phyloP scores from a whole-genome alignment of 108 stramenopile species.

The Conticribra weissflogii region DNA sequence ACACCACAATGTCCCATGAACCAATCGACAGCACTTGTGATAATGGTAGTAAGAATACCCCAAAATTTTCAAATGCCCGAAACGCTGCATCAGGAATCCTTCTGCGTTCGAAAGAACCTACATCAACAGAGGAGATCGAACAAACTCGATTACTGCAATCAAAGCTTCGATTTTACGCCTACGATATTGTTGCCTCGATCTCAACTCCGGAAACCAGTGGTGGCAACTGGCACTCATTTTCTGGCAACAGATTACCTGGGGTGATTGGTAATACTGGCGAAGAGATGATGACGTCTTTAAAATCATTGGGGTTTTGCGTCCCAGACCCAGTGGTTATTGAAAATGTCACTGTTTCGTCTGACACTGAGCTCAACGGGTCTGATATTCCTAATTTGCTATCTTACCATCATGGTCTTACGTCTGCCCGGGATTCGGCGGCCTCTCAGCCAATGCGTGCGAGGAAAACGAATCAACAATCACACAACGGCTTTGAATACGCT shows the following conservation, averaged over 20 bases:
- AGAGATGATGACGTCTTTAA: slow-evolving; percentile 47
- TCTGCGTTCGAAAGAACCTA: slow-evolving; percentile 66
- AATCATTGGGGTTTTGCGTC: slow-evolving; percentile 64
- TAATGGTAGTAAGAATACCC: background rate
- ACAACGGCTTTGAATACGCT: slow-evolving; percentile 62
- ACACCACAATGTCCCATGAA: slow-evolving; percentile 2
- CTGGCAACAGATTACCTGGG: slow-evolving; percentile 4
- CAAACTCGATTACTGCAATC: slow-evolving; percentile 50
- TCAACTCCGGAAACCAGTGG: background rate
- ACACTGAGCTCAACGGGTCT: slow-evolving; percentile 21
- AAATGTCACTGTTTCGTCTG: slow-evolving; percentile 26
- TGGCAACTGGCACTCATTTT: too few species aligned
- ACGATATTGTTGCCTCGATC: slow-evolving; percentile 63
- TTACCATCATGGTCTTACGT: slow-evolving; percentile 56
- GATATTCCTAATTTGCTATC: slow-evolving; percentile 46
- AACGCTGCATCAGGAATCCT: slow-evolving; percentile 94
- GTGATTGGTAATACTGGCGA: slow-evolving; percentile 27
- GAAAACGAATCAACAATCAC: background rate
- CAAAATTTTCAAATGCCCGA: slow-evolving; percentile 84
- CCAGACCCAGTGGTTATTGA: slow-evolving; percentile 56
- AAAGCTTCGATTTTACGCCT: slow-evolving; percentile 84
- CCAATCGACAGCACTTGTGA: background rate
- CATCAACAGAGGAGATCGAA: slow-evolving; percentile 35
- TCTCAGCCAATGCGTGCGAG: slow-evolving; percentile 5
- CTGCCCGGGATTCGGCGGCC: slow-evolving; percentile 39